Conservation (phyloP, 176 grass and related monocot species). For the Avena sativa region DNA sequence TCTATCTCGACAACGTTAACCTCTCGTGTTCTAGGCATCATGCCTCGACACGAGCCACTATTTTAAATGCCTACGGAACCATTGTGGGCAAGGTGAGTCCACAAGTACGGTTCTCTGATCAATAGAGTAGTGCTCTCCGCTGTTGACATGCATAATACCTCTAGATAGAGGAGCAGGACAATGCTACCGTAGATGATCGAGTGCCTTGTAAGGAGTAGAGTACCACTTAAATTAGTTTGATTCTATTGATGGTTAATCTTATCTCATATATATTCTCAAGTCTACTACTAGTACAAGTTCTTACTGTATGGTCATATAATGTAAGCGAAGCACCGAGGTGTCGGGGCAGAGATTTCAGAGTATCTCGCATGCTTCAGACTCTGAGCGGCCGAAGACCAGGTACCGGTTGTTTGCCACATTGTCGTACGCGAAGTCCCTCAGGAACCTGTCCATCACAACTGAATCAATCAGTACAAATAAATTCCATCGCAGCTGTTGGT, state of each 20-base stretch:
- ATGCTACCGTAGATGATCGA: not conserved
- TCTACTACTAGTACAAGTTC: not conserved
- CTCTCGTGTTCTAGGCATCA: constrained; percentile 37
- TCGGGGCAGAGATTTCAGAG: constrained; percentile 28
- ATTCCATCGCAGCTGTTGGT: not conserved
- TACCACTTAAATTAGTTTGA: not conserved
- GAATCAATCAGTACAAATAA: constrained; percentile 22
- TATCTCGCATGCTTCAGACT: constrained; percentile 87
- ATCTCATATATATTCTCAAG: not conserved
- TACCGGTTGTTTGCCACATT: constrained; percentile 86
- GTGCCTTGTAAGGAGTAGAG: not conserved
- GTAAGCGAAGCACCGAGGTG: constrained; percentile 5
- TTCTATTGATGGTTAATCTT: constrained; percentile 4
- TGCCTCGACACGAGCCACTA: constrained; percentile 2
- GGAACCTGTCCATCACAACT: constrained; percentile 49
- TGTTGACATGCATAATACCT: not conserved
- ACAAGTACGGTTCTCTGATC: constrained; percentile 35
- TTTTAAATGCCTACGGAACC: constrained; percentile 54
- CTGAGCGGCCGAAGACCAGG: constrained; percentile 65
- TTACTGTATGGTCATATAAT: constrained; percentile 25
- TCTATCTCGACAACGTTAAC: constrained; percentile 52
- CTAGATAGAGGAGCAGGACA: not conserved
- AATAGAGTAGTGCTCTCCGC: not conserved
- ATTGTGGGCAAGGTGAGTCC: constrained; percentile 48
- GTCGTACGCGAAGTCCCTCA: constrained; percentile 86